Evolutionary conservation across 441 rosid species (phyloP).

Genomic region (Arabidopsis lyrata): DNA sequence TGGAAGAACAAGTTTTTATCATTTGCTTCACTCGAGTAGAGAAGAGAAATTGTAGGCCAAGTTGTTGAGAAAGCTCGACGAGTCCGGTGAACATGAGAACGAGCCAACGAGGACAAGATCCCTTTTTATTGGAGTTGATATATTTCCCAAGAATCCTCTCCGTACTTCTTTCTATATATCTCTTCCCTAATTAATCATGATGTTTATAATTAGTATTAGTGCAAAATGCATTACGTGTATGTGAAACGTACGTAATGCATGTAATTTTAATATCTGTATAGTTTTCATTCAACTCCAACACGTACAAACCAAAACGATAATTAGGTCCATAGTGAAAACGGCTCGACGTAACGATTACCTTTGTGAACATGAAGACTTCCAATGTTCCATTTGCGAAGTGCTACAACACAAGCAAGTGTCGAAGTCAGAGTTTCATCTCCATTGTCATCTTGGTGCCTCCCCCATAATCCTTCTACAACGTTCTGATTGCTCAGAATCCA

Average conservation of each 20-base stretch:
- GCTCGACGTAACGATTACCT: conserved; percentile 44
- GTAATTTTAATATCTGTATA: no score
- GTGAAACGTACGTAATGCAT: no score
- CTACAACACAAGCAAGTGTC: conserved; percentile 61
- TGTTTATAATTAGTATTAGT: not conserved
- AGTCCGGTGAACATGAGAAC: conserved; percentile 57
- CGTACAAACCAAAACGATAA: not conserved
- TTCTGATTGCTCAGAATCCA: conserved; percentile 64
- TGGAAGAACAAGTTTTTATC: conserved; percentile 42
- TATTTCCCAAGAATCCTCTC: conserved; percentile 45
- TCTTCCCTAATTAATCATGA: conserved; percentile 44
- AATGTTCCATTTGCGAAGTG: conserved; percentile 58
- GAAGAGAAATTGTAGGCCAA: conserved; percentile 49
- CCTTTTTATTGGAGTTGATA: not conserved
- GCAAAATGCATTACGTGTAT: no score
- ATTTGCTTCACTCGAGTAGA: conserved; percentile 5
- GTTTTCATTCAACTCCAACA: no score
- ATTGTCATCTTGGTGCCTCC: conserved; percentile 40
- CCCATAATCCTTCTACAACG: conserved; percentile 60
- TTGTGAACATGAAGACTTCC: conserved; percentile 38
- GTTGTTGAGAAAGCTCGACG: conserved; percentile 53
- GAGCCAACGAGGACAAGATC: conserved; percentile 58
- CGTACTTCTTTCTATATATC: conserved; percentile 45
- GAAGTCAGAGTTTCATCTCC: conserved; percentile 53
- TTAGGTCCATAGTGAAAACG: not conserved